phyloP scores from a whole-genome alignment of 768 basidiomycete species.

The Saitozyma sp. region DNA sequence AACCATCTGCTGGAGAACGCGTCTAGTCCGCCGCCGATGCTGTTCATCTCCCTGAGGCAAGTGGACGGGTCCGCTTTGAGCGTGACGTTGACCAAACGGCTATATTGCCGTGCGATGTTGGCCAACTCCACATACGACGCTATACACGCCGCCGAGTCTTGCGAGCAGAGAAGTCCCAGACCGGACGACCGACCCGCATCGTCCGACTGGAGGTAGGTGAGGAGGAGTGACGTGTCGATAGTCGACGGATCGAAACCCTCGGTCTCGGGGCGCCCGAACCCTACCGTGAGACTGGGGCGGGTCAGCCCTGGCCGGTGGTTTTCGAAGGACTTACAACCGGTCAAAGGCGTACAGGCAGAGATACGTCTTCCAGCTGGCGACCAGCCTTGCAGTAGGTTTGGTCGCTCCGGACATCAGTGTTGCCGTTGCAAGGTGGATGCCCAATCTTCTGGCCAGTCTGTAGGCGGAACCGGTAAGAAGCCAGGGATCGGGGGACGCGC shows the following conservation, averaged over 20 bases:
- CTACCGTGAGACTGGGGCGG: constrained; percentile 11
- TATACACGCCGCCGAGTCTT: constrained; percentile 10
- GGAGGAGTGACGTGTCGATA: constrained; percentile 9
- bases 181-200: neutral
- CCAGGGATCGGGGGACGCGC: constrained; percentile 22
- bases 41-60: constrained; percentile 3
- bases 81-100: constrained; percentile 15
- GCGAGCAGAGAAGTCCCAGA: neutral
- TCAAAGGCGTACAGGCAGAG: constrained; percentile 17
- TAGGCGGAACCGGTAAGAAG: constrained; percentile 17
- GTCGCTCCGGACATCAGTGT: neutral
- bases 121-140: constrained; percentile 17
- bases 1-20: constrained; percentile 12
- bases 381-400: constrained; percentile 8
- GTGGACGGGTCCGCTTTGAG: constrained; percentile 8
- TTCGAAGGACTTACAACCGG: constrained; percentile 11
- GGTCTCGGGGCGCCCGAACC: constrained; percentile 19
- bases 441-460: constrained; percentile 7
- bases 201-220: neutral
- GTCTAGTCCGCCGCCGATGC: constrained; percentile 7
- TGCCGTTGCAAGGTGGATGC: constrained; percentile 3
- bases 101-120: constrained; percentile 8
- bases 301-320: neutral
- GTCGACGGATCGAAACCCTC: constrained; percentile 13
- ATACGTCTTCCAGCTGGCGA: constrained; percentile 17